A percentile compares a stretch with the other conserved stretches of the same genome.
Conservation (phyloP, 129 eudicot species). For the Chrysanthemum makinoi region DNA sequence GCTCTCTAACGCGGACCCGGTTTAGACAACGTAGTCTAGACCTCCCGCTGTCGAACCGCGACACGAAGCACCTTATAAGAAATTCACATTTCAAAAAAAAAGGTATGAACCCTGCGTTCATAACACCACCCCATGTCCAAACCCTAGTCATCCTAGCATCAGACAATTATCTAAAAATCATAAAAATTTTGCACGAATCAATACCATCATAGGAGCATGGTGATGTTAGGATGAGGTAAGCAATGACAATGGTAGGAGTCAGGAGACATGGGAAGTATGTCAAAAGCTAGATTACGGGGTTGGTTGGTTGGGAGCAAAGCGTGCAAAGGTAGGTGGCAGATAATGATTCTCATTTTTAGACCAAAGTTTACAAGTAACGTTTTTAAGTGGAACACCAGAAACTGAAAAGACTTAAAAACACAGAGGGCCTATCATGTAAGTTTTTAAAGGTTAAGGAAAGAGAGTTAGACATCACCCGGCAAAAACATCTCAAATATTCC, state of each 20-base stretch:
- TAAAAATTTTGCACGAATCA: neutral
- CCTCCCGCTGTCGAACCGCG: no score
- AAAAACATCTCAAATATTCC: slow-evolving; percentile 16
- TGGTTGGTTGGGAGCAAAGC: slow-evolving; percentile 26
- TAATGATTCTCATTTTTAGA: slow-evolving; percentile 26
- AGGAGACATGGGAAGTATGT: slow-evolving; percentile 19
- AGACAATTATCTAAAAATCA: no score
- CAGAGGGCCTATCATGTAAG: slow-evolving; percentile 23
- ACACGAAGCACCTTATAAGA: no score
- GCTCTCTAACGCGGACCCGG: no score
- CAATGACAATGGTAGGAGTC: slow-evolving; percentile 26
- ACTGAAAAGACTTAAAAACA: slow-evolving; percentile 15
- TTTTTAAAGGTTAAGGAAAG: slow-evolving; percentile 9
- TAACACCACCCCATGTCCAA: no score
- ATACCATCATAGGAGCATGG: neutral
- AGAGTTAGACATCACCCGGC: slow-evolving; percentile 23
- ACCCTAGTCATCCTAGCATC: no score
- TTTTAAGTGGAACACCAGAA: slow-evolving; percentile 14
- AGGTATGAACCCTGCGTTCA: neutral
- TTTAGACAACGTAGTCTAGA: no score
- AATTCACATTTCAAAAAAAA: no score
- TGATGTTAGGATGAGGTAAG: slow-evolving; percentile 30
- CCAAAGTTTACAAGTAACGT: slow-evolving; percentile 20
- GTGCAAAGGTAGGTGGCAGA: slow-evolving; percentile 32
- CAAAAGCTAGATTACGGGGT: slow-evolving; percentile 21